Conservation (phyloP, 176 grass and related monocot genomes). For the Cenchrus americanus region DNA sequence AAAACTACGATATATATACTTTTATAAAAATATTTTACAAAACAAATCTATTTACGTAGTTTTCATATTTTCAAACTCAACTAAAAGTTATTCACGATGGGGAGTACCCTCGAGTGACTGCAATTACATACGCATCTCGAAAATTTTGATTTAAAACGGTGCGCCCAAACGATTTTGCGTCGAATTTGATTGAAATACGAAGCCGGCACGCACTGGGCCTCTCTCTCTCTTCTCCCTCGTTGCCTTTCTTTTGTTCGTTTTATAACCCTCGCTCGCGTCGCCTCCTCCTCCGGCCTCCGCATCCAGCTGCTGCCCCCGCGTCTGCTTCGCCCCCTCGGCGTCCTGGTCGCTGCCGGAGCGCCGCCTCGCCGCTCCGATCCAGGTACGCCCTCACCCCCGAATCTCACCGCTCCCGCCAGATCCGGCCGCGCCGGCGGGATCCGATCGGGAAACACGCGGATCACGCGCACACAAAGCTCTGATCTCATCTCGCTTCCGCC, state of each 20-base stretch:
- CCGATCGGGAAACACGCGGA: constrained; percentile 44
- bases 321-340: not conserved
- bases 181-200: not conserved
- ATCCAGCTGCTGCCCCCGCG: not conserved
- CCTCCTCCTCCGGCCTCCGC: not conserved
- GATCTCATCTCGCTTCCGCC: not conserved
- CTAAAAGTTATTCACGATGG: too few species aligned
- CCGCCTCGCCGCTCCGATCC: constrained; percentile 23
- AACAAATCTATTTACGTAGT: too few species aligned
- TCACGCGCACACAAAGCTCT: constrained; percentile 12
- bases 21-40: too few species aligned
- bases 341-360: constrained; percentile 42
- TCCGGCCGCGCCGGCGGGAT: constrained; percentile 39
- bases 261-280: constrained; percentile 29
- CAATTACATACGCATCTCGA: too few species aligned
- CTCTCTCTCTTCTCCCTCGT: not conserved
- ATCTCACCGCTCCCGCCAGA: constrained; percentile 4
- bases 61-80: too few species aligned
- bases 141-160: too few species aligned
- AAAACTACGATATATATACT: too few species aligned
- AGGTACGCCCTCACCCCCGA: constrained; percentile 22
- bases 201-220: not conserved
- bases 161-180: not conserved
- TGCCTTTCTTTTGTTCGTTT: not conserved
- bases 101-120: too few species aligned